Evolutionary conservation across 2,329 filamentous ascomycete genomes (phyloP), one percentile per base, ranked within the genome.

Genomic region (Phialophora expanda): DNA sequence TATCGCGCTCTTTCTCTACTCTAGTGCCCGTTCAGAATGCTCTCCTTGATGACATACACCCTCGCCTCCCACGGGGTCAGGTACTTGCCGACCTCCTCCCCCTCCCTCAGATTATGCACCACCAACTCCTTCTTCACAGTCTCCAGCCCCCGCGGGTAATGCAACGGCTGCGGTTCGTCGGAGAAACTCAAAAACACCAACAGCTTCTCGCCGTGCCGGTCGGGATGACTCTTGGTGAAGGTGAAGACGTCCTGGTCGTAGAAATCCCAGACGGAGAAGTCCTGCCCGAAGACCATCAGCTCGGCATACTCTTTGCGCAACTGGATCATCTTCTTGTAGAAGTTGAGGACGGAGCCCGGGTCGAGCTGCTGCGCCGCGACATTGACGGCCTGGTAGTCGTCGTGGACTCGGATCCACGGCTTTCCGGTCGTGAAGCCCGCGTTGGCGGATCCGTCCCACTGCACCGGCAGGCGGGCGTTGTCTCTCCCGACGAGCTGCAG

Each of bases 331-430:
- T 76, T 76, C 50, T 84, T 82, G 83, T 89, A 93, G 75, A 86
- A 89, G 65, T 81, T 77, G 73, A 88, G 85, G 22, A 88, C 82
- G 7, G 84, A 87, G 17, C 74, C 69, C 0, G 76, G 74, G 56
- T 80, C 75, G 22, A 73, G 69, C 46, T 78, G 70, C 61, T 79
- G 74, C 0, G 79, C 73, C 1, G 81, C 83, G 30, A 86, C 89
- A 73, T 93, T 93, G 77, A 89, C 80, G n/a, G 79, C 75, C 1
- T 74, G 74, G 74, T 87, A 88, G 73, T 87, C 84, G 63, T 88
- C 85, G 73, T 91, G 88, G 46, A 87, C 84, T 14, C 84, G 83
- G 85, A 92, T 92, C 90, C 90, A 93, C 2, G 89, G 88, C 61
- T 80, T 81, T 1, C 77, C 77, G 1, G 79, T 79, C 0, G 88